Conservation (phyloP, 2,329 filamentous ascomycete species). For the Botrytis pseudocinerea region DNA sequence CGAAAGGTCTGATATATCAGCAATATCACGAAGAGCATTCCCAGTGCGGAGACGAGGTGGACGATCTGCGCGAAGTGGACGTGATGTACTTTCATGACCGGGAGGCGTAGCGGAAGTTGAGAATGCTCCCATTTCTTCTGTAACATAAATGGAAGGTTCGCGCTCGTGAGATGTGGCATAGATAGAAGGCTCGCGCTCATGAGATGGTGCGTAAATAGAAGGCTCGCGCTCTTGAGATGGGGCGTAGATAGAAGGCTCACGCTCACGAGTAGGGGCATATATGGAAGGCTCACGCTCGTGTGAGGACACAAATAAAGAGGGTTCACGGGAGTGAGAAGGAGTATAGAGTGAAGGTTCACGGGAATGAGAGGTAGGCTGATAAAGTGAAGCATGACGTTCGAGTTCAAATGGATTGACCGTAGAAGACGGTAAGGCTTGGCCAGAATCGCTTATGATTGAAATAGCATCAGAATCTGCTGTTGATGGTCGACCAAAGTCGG, state of each 20-base stretch:
- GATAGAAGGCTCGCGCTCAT: slow-evolving; percentile 51
- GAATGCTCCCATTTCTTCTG: slow-evolving; percentile 50
- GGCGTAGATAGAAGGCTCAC: slow-evolving; percentile 57
- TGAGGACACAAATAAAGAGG: slow-evolving; percentile 53
- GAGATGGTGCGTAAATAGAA: slow-evolving; percentile 50
- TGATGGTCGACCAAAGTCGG: slow-evolving; percentile 34
- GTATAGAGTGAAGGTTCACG: slow-evolving; percentile 58
- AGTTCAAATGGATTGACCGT: slow-evolving; percentile 61
- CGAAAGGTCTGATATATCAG: slow-evolving; percentile 40
- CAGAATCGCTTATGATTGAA: slow-evolving; percentile 56
- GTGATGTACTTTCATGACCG: slow-evolving; percentile 14
- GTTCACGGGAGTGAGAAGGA: slow-evolving; percentile 55
- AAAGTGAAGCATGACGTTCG: slow-evolving; percentile 61
- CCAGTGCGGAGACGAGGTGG: slow-evolving; percentile 37
- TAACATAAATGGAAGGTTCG: slow-evolving; percentile 52
- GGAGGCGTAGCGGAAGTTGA: slow-evolving; percentile 49
- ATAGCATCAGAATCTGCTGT: slow-evolving; percentile 39
- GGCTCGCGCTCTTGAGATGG: slow-evolving; percentile 48
- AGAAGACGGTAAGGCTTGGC: slow-evolving; percentile 55
- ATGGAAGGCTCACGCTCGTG: slow-evolving; percentile 51
- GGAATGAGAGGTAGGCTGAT: slow-evolving; percentile 43
- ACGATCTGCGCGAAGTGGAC: neutral
- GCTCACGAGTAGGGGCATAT: slow-evolving; percentile 55
- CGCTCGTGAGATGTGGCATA: slow-evolving; percentile 46
- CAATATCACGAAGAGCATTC: slow-evolving; percentile 31